Base-by-base conservation (phyloP, 495 filamentous ascomycete genomes). In the Extremus antarcticus region DNA sequence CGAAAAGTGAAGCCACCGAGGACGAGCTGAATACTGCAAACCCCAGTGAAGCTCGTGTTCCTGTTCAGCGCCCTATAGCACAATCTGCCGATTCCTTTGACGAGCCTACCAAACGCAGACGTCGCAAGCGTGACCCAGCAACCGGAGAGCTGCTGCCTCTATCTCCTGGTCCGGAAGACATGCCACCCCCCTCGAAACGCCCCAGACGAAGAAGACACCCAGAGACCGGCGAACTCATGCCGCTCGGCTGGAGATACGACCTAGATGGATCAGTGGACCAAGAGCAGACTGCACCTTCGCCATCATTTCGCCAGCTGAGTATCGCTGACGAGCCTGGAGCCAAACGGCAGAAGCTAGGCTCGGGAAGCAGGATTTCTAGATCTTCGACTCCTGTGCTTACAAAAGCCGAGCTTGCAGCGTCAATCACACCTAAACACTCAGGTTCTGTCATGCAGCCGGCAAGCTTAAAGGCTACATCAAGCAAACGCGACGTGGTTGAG, bases 191-290 rank as follows among this genome's bases (percentile, higher is more conserved):
- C 24, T 45, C 40, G 43, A 54, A 58, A 38, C 25, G 59, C 13
- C 32, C n/a, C 9, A 23, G 59, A 29, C 50, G 59, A 22, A 45
- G 32, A 21, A 21, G 55, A 32, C 55, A 62, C 40, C 59, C 59
- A n/a, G 1, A 45, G 4, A 62, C 59, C 3, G 38, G 46, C 19
- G 55, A 57, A 32, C 46, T 62, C 25, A 62, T 62, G 59, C 59
- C 59, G 25, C 16, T 54, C n/a, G 59, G 59, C 3, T 58, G 59
- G 55, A 41, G 43, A 19, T 62, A 55, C 21, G 48, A 62, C 23
- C 59, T 50, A 1, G 29, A 52, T 35, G 43, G 16, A n/a, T 39
- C 43, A 11, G 17, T n/a, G 32, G 35, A 53, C 20, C n/a, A 16
- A 39, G 24, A 50, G 7, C 7, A 29, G 47, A 29, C 25, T 2